Evolutionary conservation across 1,139 yeast species (phyloP), one percentile per base, ranked within the genome.

Genomic region (Saccharomyces uvarum): DNA sequence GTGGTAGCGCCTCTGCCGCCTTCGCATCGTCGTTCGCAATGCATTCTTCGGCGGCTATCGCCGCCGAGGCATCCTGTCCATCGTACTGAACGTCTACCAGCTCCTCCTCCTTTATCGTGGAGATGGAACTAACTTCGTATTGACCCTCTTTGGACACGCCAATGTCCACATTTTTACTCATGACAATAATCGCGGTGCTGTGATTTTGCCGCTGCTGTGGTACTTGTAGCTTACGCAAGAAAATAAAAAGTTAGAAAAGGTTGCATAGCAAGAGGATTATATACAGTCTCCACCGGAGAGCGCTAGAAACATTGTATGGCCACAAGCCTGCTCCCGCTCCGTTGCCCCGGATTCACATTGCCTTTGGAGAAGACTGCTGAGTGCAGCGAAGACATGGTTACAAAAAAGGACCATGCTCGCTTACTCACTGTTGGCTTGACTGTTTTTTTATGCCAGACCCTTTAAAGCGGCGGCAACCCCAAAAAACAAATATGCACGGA

Each of bases 1-100:
- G 44, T 16, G 44, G 48, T 31, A 28, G 16, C 14, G 31, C 33
- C 24, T 50, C 52, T 24, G 46, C 19, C 48, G 28, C 52, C 27
- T 28, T 44, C 24, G 52, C 49, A 8, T 5, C 21, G 5, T 38
- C 44, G 13, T 38, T 16, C 21, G 16, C n/a, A 9, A 38, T 19
- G 21, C 24, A 16, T 2, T 13, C 16, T 7, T 16, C 11, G 8
- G n/a, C 19, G 44, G 24, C 24, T n/a, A 38, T 16, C 9, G 44
- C 24, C 44, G 16, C 24, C 21, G 21, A 2, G 9, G 24, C 13
- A 13, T 16, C 19, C 44, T 38, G 13, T 19, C 13, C 44, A 14
- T 16, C 21, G 16, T 38, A 8, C 24, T 4, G 24, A 3, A 9
- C 44, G 16, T 8, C 21, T 38, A 38, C 24, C 21, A 38, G 16